Evolutionary conservation across 192 early-diverging fungal genomes (phyloP).

Genomic region (Geranomyces variabilis): DNA sequence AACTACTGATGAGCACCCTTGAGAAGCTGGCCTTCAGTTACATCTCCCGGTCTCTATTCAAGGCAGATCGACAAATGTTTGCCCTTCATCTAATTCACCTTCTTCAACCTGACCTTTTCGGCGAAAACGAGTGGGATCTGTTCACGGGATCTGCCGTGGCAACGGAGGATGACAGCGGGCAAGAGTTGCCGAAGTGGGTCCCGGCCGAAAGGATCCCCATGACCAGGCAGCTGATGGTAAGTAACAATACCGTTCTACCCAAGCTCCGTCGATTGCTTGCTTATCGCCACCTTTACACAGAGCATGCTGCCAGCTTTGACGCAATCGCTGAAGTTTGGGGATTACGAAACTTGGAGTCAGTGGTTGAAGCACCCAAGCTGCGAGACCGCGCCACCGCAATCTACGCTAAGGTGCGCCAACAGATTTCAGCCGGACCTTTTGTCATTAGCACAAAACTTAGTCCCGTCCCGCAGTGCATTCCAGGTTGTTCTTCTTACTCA

Average conservation of each 20-base stretch:
- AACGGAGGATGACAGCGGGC: slow-evolving; percentile 35
- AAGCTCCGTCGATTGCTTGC: neutral
- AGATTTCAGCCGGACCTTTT: too few relatives aligned
- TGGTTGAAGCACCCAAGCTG: slow-evolving; percentile 48
- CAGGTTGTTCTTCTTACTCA: slow-evolving; percentile 58
- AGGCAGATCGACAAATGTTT: slow-evolving; percentile 58
- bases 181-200: slow-evolving; percentile 52
- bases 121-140: slow-evolving; percentile 53
- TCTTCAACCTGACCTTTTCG: slow-evolving; percentile 47
- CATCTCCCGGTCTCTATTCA: slow-evolving; percentile 57
- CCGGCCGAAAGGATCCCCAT: slow-evolving; percentile 38
- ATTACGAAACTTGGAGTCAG: slow-evolving; percentile 43
- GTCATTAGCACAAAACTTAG: too few relatives aligned
- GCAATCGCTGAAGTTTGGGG: slow-evolving; percentile 38
- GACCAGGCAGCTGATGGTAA: slow-evolving; percentile 37
- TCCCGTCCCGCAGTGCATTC: slow-evolving; percentile 44
- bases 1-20: slow-evolving; percentile 45
- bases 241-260: neutral
- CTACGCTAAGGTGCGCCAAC: slow-evolving; percentile 38
- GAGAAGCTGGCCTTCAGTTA: slow-evolving; percentile 50
- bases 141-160: slow-evolving; percentile 51
- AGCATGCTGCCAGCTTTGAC: slow-evolving; percentile 28
- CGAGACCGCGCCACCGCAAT: slow-evolving; percentile 38
- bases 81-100: slow-evolving; percentile 51
- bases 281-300: neutral